Evolutionary conservation across 495 filamentous ascomycete species (phyloP).

Genomic region (Podospora australis): DNA sequence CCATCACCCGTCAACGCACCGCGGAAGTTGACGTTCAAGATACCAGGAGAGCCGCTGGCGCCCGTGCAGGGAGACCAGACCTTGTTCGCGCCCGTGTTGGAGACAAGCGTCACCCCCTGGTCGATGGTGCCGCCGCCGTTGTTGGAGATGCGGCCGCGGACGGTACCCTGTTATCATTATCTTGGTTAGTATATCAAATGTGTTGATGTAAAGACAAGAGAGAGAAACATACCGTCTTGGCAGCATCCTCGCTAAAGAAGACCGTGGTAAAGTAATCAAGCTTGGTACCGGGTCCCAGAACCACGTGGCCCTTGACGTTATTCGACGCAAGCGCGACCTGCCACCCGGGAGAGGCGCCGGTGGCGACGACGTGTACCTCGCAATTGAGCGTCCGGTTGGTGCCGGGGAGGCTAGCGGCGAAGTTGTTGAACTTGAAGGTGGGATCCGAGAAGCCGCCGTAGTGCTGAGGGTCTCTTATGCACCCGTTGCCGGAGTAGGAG

Average conservation of each 20-base stretch:
- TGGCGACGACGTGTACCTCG: constrained; percentile 32
- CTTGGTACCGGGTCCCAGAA: constrained; percentile 26
- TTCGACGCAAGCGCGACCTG: constrained; percentile 34
- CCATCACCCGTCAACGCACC: constrained; percentile 29
- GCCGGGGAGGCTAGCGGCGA: constrained; percentile 25
- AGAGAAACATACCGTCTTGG: constrained; percentile 25
- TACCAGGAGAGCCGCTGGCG: constrained; percentile 28
- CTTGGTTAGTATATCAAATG: not conserved
- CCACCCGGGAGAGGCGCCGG: constrained; percentile 34
- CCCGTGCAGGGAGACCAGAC: constrained; percentile 38
- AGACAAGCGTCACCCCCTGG: constrained; percentile 26
- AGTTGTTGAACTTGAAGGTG: constrained; percentile 28
- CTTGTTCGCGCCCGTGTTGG: constrained; percentile 18
- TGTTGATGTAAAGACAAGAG: no score
- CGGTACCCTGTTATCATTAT: constrained; percentile 12
- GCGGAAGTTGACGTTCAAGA: constrained; percentile 43
- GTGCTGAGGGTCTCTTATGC: constrained; percentile 26
- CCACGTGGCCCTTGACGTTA: constrained; percentile 27
- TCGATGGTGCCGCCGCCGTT: constrained; percentile 18
- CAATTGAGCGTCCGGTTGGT: constrained; percentile 31
- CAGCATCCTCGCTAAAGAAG: constrained; percentile 36
- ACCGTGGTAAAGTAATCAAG: constrained; percentile 34
- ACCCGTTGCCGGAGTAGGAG: constrained; percentile 35
- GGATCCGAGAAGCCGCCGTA: constrained; percentile 31
- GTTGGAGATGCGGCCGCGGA: constrained; percentile 23